Base-by-base conservation (phyloP, 306 rosid species). In the Dryas drummondii region DNA sequence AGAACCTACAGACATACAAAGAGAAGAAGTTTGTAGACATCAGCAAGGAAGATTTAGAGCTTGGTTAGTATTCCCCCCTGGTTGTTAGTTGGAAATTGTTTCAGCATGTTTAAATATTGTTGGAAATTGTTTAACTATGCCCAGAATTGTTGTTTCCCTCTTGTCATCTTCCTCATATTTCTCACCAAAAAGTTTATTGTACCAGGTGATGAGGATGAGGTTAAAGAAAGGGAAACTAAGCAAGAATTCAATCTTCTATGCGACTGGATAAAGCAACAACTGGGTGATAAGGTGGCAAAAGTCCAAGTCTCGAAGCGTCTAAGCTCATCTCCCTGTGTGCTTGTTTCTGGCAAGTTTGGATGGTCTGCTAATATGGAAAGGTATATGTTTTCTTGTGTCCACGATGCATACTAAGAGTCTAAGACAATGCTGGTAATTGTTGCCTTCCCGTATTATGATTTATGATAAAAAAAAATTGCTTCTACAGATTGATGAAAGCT, bases 341-440 rank as follows among this genome's bases (percentile, higher is more conserved):
- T 96, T 80, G 99, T 96, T 63, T 96, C 98, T 52, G 99, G 99
- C 54, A 96, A 96, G 89, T 96, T 96, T 85, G 98, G 98, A 59
- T 96, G 99, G 99, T 96, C 99, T 26, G 99, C 99, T 49, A 96
- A 92, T 74, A 96, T 96, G 99, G 99, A 96, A 83, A 96, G 99
- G 98, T 96, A 27, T 26, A 87, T 68, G 70, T 53, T 66, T 42
- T 71, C 45, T 59, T 27, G 13, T 49, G 41, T 66, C 16, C 26
- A 17, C 8, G 22, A 68, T 55, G 16, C 63, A 49, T 51, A 53
- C 44, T 22, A 50, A 6, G 45, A 26, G 37, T 32, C 37, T 2
- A 2, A 32, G 37, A 46, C 40, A 41, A 41, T 15, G 46, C 56
- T 5, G 40, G 73, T 64, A 42, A 72, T 79, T 49, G 26, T 26